Evolutionary conservation across 2,329 filamentous ascomycete genomes (phyloP), one percentile per base, ranked within the genome.

Genomic region (Tolypocladium ovalisporum): DNA sequence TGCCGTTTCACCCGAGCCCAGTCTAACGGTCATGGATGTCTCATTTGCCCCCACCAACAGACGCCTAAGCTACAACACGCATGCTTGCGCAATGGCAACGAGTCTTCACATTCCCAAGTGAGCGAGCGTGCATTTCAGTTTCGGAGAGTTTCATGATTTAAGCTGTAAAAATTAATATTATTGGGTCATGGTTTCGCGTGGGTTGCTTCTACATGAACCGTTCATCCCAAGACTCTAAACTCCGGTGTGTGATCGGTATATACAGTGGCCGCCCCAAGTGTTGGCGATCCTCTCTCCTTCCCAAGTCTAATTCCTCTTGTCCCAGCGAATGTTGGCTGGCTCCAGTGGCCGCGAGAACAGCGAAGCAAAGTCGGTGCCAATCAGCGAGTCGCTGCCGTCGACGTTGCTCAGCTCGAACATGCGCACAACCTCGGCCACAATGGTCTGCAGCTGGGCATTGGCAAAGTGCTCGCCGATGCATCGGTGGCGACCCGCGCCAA

Each of bases 381-480:
- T 80, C 40, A 94, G 79, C 37, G 80, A 81, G 67, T 83, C 76
- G 69, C 81, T 83, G n/a, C 88, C 87, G 64, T 88, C 84, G 2
- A 85, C 71, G 65, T 90, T 95, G 67, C 80, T 79, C 70, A 96
- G 83, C 76, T 90, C 93, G 77, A 96, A 89, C 56, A 84, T 71
- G 54, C 90, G 82, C 44, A 96, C 88, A 62, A 92, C 76, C 58
- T 85, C 85, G 54, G 86, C 90, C 15, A 87, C 77, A 63, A 97
- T 95, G 51, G 90, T 91, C 70, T 92, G 87, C 61, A 97, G 79
- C 75, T 97, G 93, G 58, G 95, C 80, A 70, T 95, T 96, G 64
- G 93, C 93, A 71, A 97, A 97, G 68, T 96, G 90, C 79, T 97
- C 93, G 63, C 93, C 93, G 68, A 97, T 97, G 75, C 93, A 97